Conservation (phyloP, 331 rosid genomes). For the Malus hybrid region DNA sequence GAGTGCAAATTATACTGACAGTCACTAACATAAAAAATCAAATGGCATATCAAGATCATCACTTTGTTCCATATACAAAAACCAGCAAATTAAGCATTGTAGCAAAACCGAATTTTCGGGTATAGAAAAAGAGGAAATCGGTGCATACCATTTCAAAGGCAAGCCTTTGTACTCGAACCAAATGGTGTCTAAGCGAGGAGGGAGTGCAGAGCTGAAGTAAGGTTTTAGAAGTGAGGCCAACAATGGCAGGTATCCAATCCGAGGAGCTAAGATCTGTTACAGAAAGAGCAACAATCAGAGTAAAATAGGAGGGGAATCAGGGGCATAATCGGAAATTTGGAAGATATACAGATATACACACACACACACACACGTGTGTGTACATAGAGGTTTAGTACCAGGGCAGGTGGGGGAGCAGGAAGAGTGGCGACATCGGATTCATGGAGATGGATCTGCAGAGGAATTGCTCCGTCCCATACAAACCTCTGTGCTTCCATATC, state of each 20-base stretch:
- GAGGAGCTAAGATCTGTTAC: slow-evolving; percentile 78
- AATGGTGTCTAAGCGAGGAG: slow-evolving; percentile 79
- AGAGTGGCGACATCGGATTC: slow-evolving; percentile 84
- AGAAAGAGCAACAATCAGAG: neutral
- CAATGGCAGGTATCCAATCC: slow-evolving; percentile 79
- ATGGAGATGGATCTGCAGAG: slow-evolving; percentile 79
- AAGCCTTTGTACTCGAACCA: slow-evolving; percentile 95
- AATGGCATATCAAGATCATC: neutral
- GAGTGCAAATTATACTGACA: neutral
- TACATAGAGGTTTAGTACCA: slow-evolving; percentile 21
- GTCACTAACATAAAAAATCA: neutral
- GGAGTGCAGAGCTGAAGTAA: slow-evolving; percentile 64
- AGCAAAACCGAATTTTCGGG: neutral
- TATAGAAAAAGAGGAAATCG: neutral
- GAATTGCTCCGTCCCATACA: slow-evolving; percentile 83
- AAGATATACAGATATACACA: too few relatives aligned
- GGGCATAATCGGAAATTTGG: neutral
- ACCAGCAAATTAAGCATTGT: neutral
- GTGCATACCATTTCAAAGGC: slow-evolving; percentile 77
- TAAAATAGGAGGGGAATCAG: neutral
- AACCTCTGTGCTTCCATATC: slow-evolving; percentile 44
- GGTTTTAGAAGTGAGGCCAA: slow-evolving; percentile 73
- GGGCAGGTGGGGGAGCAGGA: slow-evolving; percentile 79
- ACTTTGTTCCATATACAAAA: neutral
- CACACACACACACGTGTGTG: too few relatives aligned